Percentiles rank a stretch among this genome's conserved stretches.
Evolutionary conservation across 163 green algal genomes (phyloP).

Genomic region (Chloromonas sp.): DNA sequence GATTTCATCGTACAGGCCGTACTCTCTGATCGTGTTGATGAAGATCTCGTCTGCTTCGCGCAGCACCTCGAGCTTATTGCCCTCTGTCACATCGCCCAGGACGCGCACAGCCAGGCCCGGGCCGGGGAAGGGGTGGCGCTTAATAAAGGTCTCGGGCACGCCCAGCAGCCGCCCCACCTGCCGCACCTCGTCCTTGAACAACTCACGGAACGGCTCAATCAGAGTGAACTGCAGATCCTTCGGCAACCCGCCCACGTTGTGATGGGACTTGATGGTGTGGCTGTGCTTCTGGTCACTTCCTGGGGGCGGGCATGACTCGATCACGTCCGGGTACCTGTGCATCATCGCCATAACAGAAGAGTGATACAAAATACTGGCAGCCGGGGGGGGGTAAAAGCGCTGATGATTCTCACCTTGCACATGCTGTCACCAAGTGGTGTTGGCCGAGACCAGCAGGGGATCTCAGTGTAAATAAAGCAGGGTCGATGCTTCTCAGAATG

Average conservation of each 20-base stretch:
- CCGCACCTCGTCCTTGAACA: conserved; percentile 97
- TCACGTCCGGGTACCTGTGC: conserved; percentile 97
- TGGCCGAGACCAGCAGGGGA: no score
- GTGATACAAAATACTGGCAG: no score
- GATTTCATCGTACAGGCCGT: conserved; percentile 96
- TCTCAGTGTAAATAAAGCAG: no score
- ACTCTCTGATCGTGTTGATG: conserved; percentile 88
- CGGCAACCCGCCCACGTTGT: conserved; percentile 98
- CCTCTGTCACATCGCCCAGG: conserved; percentile 91
- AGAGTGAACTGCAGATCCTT: conserved; percentile 95
- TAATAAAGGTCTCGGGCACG: conserved; percentile 89
- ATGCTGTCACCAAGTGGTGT: no score
- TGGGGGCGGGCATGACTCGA: conserved; percentile 94
- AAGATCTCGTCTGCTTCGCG: conserved; percentile 91
- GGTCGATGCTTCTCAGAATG: no score
- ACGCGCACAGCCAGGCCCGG: conserved; percentile 93
- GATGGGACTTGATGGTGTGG: conserved; percentile 99
- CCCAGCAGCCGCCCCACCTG: conserved; percentile 83
- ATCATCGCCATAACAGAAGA: conserved; percentile 5
- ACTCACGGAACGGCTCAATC: conserved; percentile 92
- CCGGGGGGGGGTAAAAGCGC: no score
- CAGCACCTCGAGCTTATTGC: conserved; percentile 75
- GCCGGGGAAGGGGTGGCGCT: conserved; percentile 95
- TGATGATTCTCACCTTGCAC: no score
- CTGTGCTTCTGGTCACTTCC: conserved; percentile 92